Percentiles rank a stretch among this genome's conserved stretches.
Conservation (phyloP, 2,329 filamentous ascomycete species). For the Xylariaceae sp. region DNA sequence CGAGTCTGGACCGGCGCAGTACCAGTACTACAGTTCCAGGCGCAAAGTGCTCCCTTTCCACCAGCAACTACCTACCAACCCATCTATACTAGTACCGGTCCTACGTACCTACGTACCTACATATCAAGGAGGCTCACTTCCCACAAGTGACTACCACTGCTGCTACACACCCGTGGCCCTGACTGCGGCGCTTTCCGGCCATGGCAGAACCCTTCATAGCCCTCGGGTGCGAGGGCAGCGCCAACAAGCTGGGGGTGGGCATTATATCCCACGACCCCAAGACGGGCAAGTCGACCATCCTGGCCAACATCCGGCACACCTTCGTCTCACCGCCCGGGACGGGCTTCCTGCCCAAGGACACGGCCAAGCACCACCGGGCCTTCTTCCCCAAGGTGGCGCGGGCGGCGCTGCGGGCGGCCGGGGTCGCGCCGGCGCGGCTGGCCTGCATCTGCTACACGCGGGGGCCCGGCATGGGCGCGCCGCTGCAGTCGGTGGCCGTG, state of each 20-base stretch:
- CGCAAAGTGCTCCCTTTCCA: no score
- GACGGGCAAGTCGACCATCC: conserved; percentile 55
- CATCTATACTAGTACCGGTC: no score
- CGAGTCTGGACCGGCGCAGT: no score
- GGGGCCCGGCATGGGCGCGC: conserved; percentile 94
- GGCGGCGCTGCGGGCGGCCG: conserved; percentile 65
- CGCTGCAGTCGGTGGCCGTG: conserved; percentile 77
- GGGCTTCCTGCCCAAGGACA: conserved; percentile 95
- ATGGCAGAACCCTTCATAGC: conserved; percentile 34
- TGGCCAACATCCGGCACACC: conserved; percentile 91
- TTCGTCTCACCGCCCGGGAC: conserved; percentile 87
- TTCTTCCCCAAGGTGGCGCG: conserved; percentile 80
- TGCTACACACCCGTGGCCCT: no score
- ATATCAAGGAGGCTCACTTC: no score
- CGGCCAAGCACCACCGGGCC: conserved; percentile 80
- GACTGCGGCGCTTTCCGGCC: no score
- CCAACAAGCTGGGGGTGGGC: conserved; percentile 95
- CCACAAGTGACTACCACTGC: no score
- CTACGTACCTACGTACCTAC: no score
- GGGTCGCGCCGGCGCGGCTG: conserved; percentile 55
- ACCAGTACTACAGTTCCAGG: no score
- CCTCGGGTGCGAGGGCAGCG: conserved; percentile 74
- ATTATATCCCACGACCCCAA: conserved; percentile 69
- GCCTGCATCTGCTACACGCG: conserved; percentile 94
- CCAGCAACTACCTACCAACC: no score